Base-by-base conservation (phyloP, 306 rosid genomes). In the Trifolium dubium region DNA sequence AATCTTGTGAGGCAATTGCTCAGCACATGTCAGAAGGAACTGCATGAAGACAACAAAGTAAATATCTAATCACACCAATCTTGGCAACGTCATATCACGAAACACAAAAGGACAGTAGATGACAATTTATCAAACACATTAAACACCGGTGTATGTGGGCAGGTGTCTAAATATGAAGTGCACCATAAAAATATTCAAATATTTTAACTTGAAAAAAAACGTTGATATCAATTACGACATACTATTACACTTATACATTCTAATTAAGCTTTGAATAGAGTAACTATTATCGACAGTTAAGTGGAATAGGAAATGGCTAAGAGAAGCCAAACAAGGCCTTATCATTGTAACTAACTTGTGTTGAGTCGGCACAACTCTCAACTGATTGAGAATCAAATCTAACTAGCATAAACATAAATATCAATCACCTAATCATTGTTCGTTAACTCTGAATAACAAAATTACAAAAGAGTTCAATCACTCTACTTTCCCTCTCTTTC, bases 1-100 rank as follows among this genome's bases (percentile, higher is more conserved):
- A 84, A 81, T 85, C 87, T 94, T 94, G 83, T 94, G 99, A 79
- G 98, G 96, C 85, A 94, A 81, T 80, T 92, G 99, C 77, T 89
- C 99, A 43, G 89, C 85, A 73, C 96, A 92, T 40, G 75, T 67
- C 11, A 88, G 75, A 82, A 94, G 86, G 83, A 87, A 86, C 99
- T 94, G 98, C 85, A 82, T 13, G 68, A 77, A 85, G 35, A 55
- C 31, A 73, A 78, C 17, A 62, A 67, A 74, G 63, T n/a, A 72
- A 67, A 73, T 12, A 41, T 18, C 50, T 53, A 28, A 59, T 13
- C 8, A 80, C 32, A 76, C 31, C 18, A 32, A 80, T 49, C 15
- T 59, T 14, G 32, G 23, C 17, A 62, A 50, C 46, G 34, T 46
- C 76, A 14, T 44, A 13, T 40, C 19, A 23, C 8, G 10, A 10